A percentile compares a stretch with the other conserved stretches of the same genome.
Evolutionary conservation across 2,329 filamentous ascomycete species (phyloP).

Genomic region (Aureobasidium pullulans): DNA sequence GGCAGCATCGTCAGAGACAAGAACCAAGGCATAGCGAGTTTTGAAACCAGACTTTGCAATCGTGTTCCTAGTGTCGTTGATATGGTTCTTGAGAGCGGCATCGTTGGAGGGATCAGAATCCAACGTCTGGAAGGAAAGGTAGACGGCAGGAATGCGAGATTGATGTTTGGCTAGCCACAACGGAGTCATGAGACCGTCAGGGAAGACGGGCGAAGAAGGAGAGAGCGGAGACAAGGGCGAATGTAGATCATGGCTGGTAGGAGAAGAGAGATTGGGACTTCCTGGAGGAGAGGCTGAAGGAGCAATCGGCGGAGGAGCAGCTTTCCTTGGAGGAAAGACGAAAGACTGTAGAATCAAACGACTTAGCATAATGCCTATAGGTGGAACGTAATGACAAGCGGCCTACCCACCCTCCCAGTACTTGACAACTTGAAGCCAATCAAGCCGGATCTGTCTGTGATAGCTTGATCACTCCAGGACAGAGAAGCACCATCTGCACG

Average conservation of each 20-base stretch:
- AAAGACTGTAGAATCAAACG: conserved; percentile 36
- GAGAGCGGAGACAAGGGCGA: conserved; percentile 88
- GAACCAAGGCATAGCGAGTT: conserved; percentile 66
- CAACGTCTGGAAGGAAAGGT: conserved; percentile 74
- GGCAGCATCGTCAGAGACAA: conserved; percentile 65
- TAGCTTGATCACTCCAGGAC: conserved; percentile 59
- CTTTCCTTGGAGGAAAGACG: conserved; percentile 55
- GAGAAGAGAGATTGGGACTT: conserved; percentile 31
- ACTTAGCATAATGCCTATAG: conserved; percentile 11
- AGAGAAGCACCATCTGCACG: conserved; percentile 56
- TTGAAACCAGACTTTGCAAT: conserved; percentile 68
- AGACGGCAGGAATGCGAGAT: conserved; percentile 68
- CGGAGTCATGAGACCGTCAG: conserved; percentile 77
- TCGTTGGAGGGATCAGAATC: conserved; percentile 64
- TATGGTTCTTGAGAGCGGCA: conserved; percentile 80
- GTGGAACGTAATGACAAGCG: conserved; percentile 7
- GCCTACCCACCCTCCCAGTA: conserved; percentile 70
- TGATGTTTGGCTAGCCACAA: conserved; percentile 88
- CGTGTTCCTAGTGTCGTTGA: conserved; percentile 65
- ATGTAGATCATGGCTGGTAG: conserved; percentile 54
- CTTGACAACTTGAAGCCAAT: conserved; percentile 61
- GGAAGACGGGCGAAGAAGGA: conserved; percentile 73
- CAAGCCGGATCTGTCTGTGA: conserved; percentile 37
- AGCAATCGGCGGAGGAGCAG: conserved; percentile 49
- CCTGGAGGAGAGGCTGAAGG: conserved; percentile 42